Base-by-base conservation (phyloP, 2,329 filamentous ascomycete species). In the Diaporthe citrichinensis region DNA sequence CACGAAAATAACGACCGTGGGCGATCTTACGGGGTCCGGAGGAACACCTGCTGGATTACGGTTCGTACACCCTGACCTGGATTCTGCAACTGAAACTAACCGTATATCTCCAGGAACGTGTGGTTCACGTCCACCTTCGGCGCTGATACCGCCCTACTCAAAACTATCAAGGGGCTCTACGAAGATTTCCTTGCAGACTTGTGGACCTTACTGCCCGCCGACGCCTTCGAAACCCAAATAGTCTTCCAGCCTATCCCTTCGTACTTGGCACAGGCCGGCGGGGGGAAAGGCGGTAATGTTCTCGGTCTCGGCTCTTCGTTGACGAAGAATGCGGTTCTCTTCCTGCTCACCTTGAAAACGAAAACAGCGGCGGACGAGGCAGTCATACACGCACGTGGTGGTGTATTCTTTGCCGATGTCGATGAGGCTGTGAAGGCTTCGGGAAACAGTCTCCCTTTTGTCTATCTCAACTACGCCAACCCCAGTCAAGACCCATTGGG, bases 231-330 rank as follows among this genome's bases (percentile, higher is more conserved):
- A 23, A 82, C 81, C 23, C 80, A 84, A 10, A 78, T 77, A 17
- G 79, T 82, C 9, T 83, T 84, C 71, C 84, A 85, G 77, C 80
- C 85, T 36, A 81, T 87, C 36, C 83, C 86, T 17, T 81, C 82
- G n/a, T 78, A 84, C 4, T 6, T 62, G 39, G 59, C 59, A 1
- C 59, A 62, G 39, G 82, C 84, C 75, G 81, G 79, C 62, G 77
- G 81, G 69, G 80, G 80, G 46, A 83, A 81, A 68, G 84, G 86
- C 72, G 84, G 84, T 55, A 86, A 85, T 76, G 82, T 87, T 65
- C 80, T 87, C 44, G 84, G 83, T 5, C 78, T 87, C 15, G 81
- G 83, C 6, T 31, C 39, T 62, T 44, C 39, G 9, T 46, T 62
- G 59, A 62, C 36, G 15, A 62, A 46, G 59, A 62, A 62, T 28